Conservation (phyloP, 306 rosid genomes). For the Lagenaria siceraria region DNA sequence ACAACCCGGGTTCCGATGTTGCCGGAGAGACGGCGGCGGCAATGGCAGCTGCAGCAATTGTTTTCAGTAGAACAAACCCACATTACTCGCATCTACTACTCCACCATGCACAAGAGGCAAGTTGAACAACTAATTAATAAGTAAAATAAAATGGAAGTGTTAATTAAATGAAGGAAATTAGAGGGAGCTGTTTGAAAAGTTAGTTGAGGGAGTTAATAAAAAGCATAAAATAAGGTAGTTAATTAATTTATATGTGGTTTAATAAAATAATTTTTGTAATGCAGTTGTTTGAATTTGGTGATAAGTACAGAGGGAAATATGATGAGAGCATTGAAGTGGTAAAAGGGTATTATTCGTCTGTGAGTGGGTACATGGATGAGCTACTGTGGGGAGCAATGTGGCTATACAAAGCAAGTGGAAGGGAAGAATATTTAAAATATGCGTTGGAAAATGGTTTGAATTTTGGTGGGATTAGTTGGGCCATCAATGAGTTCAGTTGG, state of each 20-base stretch:
- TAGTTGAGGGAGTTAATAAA: too few relatives aligned
- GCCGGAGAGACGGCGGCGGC: constrained; percentile 75
- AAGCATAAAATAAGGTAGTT: neutral
- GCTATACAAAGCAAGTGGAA: constrained; percentile 52
- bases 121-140: neutral
- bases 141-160: neutral
- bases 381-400: constrained; percentile 77
- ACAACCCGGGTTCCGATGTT: constrained; percentile 60
- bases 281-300: constrained; percentile 81
- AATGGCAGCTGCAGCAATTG: constrained; percentile 60
- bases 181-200: too few relatives aligned
- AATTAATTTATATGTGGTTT: too few relatives aligned
- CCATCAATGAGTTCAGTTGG: constrained; percentile 73
- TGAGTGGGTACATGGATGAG: constrained; percentile 86
- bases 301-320: constrained; percentile 56
- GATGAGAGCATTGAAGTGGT: constrained; percentile 59
- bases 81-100: constrained; percentile 62
- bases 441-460: constrained; percentile 31
- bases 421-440: constrained; percentile 40
- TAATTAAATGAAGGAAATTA: neutral
- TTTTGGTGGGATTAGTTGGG: constrained; percentile 77
- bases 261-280: neutral
- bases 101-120: constrained; percentile 71
- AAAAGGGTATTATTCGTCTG: constrained; percentile 52
- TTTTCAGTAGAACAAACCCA: constrained; percentile 60